Conservation (phyloP, 2,329 filamentous ascomycete species). For the Colletotrichum godetiae region DNA sequence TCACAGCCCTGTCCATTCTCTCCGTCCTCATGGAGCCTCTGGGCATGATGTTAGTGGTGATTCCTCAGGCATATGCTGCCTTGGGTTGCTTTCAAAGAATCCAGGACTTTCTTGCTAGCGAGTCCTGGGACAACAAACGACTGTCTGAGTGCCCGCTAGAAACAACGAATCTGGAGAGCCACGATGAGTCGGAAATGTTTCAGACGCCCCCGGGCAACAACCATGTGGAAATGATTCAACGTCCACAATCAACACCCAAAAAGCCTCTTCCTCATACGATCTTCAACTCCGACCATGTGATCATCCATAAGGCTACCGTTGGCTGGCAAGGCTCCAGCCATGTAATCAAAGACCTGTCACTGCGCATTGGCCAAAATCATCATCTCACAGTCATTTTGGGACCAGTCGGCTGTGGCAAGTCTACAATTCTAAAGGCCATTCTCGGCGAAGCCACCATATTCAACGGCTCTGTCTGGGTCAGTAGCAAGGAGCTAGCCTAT, state of each 20-base stretch:
- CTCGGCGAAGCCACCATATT: constrained; percentile 49
- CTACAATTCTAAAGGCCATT: constrained; percentile 50
- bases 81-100: constrained; percentile 41
- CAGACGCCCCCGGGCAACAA: background rate
- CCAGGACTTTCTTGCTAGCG: constrained; percentile 38
- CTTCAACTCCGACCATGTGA: constrained; percentile 19
- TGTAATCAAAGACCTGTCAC: constrained; percentile 20
- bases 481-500: constrained; percentile 47
- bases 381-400: constrained; percentile 46
- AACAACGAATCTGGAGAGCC: constrained; percentile 18
- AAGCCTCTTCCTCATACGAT: constrained; percentile 12
- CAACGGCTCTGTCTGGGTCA: constrained; percentile 24
- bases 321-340: constrained; percentile 10
- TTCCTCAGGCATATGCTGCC: constrained; percentile 38
- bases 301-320: constrained; percentile 17
- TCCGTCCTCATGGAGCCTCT: constrained; percentile 18
- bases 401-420: constrained; percentile 57
- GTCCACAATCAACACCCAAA: constrained; percentile 13
- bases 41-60: constrained; percentile 34
- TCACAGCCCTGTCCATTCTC: constrained; percentile 18
- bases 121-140: constrained; percentile 22
- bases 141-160: constrained; percentile 13
- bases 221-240: constrained; percentile 16
- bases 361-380: constrained; percentile 16
- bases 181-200: constrained; percentile 6